Evolutionary conservation across 345 rosid genomes (phyloP), one percentile per base, ranked within the genome.

Genomic region (Psidium friedrichsthalianum): DNA sequence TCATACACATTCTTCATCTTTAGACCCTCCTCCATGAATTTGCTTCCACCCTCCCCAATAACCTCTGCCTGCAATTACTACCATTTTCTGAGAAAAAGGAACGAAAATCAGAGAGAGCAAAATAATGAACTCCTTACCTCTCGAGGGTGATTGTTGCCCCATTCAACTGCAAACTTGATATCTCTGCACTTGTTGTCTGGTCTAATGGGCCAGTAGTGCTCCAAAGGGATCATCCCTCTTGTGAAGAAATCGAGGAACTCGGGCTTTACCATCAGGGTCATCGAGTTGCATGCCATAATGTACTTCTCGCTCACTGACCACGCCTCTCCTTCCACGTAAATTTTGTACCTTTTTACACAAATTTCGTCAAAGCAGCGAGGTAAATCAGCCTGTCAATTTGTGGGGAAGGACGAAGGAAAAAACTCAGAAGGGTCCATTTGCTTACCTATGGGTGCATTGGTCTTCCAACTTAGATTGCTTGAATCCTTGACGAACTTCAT

Each of bases 291-390:
- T 8, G 93, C 93, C 74, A 92, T 52, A 25, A 91, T 90, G 42
- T 92, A 92, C 82, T 92, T 92, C 84, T 89, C 89, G 53, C 93
- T 91, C 83, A 91, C 93, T 2, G 94, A 92, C 94, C 93, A 92
- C 1, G 89, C 91, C 51, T 84, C 74, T 52, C 94, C 94, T 88
- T 92, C 93, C 78, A 92, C 85, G n/a, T 92, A 91, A 54, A 92
- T 89, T 87, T 92, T 92, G 82, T 92, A 92, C 89, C 94, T 92
- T 69, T 69, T 80, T 22, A 21, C 24, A 25, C 22, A 13, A 56
- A 56, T 55, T 36, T 83, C 24, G 40, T 56, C 32, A 18, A 47
- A 20, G 36, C n/a, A 82, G 61, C 16, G 1, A 82, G 81, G 53
- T 59, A 87, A 84, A 69, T 82, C 36, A 21, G 40, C 16, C 64